These are phyloP conservation scores for Phytopythium sindhum DNA, from an alignment of 352 stramenopile genomes.

Conservation along the genomic window DNA sequence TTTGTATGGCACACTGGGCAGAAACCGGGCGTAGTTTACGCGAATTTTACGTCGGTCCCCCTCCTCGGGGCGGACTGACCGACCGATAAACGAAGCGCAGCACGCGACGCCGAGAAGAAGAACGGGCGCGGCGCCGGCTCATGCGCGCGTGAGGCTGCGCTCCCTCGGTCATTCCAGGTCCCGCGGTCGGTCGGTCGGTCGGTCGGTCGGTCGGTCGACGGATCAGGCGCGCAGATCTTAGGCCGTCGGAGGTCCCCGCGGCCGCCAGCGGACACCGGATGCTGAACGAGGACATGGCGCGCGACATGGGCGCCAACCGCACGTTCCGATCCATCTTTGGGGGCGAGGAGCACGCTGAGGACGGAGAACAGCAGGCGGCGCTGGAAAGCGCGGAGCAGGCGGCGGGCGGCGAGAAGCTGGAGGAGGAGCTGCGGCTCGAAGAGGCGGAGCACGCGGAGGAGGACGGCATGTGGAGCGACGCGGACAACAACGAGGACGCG, in stretches of 20 bases:
- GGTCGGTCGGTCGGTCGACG: too few relatives aligned
- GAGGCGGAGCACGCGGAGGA: constrained; percentile 26
- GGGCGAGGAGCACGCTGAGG: constrained; percentile 6
- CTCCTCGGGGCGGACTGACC: background rate
- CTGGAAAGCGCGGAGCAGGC: background rate
- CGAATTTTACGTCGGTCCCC: background rate
- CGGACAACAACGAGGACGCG: constrained; percentile 20
- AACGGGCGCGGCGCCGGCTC: too few relatives aligned
- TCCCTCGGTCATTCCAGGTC: background rate
- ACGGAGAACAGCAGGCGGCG: background rate
- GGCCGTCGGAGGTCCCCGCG: background rate
- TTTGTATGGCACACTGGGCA: background rate
- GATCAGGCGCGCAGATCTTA: too few relatives aligned
- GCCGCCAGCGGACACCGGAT: constrained; percentile 6
- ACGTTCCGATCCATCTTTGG: constrained; percentile 78
- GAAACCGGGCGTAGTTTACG: background rate
- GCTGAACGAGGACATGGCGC: constrained; percentile 41
- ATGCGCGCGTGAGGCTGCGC: background rate
- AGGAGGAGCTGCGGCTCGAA: background rate
- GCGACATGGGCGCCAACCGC: constrained; percentile 45
- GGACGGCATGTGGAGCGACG: constrained; percentile 55
- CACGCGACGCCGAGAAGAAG: background rate
- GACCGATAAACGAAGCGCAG: too few relatives aligned
- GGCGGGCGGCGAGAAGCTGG: background rate
- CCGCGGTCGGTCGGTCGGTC: background rate